phyloP scores from a whole-genome alignment of 164 flowering plant genomes.

The Dillenia suffruticosa region DNA sequence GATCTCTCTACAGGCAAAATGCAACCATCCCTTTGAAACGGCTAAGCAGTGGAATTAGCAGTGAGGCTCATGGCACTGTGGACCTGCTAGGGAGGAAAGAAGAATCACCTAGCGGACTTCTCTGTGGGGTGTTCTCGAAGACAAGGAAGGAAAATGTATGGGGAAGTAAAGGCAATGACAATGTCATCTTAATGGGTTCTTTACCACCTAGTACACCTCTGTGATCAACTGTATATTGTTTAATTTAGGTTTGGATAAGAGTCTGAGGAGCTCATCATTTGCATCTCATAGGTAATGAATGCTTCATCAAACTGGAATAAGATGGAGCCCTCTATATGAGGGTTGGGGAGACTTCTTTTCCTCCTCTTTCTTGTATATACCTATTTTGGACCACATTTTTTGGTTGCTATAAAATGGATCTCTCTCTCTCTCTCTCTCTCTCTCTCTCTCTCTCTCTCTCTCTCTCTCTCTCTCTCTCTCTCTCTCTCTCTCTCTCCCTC shows the following conservation, averaged over 20 bases:
- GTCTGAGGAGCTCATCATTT: conserved; percentile 2
- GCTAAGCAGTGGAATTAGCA: not conserved
- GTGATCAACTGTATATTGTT: conserved; percentile 27
- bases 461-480: too few relatives aligned
- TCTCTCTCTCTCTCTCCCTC: too few relatives aligned
- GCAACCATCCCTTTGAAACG: conserved; percentile 4
- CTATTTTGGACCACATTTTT: too few relatives aligned
- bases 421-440: too few relatives aligned
- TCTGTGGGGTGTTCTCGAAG: conserved; percentile 56
- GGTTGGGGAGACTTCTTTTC: too few relatives aligned
- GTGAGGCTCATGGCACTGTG: conserved; percentile 17
- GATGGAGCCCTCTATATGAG: too few relatives aligned
- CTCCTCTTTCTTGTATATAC: too few relatives aligned
- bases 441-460: too few relatives aligned
- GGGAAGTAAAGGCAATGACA: conserved; percentile 32
- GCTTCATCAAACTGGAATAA: too few relatives aligned
- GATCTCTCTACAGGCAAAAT: conserved; percentile 15
- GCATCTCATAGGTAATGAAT: not conserved
- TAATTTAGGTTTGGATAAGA: conserved; percentile 9
- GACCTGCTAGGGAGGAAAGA: conserved; percentile 18
- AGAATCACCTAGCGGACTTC: conserved; percentile 30
- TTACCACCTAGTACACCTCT: conserved; percentile 52
- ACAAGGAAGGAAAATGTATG: conserved; percentile 22
- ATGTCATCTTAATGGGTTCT: conserved; percentile 79
- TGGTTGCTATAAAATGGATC: too few relatives aligned